Evolutionary conservation across 2,329 filamentous ascomycete genomes (phyloP).

Genomic region (Sphaceloma murrayae): DNA sequence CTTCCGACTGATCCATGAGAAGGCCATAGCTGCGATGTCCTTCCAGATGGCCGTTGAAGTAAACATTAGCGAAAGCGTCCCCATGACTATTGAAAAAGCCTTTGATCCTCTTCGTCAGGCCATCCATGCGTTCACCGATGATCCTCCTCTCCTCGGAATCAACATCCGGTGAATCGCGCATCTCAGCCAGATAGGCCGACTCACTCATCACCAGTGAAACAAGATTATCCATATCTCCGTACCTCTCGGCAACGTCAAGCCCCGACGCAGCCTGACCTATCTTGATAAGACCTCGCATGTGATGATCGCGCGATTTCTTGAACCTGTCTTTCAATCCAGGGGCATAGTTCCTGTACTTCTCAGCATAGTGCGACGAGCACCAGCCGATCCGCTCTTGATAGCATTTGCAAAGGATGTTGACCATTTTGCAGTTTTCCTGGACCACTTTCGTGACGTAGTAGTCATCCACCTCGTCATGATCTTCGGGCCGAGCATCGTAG

Average conservation of each 20-base stretch:
- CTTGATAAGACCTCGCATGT: conserved; percentile 34
- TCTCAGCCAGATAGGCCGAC: conserved; percentile 30
- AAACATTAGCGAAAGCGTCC: conserved; percentile 60
- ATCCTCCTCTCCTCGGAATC: conserved; percentile 29
- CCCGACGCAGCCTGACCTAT: conserved; percentile 50
- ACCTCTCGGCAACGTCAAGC: conserved; percentile 52
- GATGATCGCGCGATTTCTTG: conserved; percentile 33
- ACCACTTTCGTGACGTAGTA: conserved; percentile 40
- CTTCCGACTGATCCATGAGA: conserved; percentile 45
- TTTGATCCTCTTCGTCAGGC: conserved; percentile 33
- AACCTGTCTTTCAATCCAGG: conserved; percentile 38
- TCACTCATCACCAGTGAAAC: conserved; percentile 44
- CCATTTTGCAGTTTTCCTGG: conserved; percentile 43
- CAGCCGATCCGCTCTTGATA: conserved; percentile 52
- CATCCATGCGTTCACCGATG: conserved; percentile 38
- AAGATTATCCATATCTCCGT: conserved; percentile 53
- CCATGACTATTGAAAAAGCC: conserved; percentile 55
- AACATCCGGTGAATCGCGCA: conserved; percentile 30
- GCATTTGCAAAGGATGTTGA: conserved; percentile 49
- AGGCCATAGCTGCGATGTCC: conserved; percentile 31
- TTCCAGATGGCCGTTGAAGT: conserved; percentile 56
- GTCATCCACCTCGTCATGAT: conserved; percentile 27
- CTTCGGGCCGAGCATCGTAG: conserved; percentile 27
- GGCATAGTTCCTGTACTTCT: conserved; percentile 41
- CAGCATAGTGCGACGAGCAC: conserved; percentile 44